Percentiles rank a stretch among this genome's conserved stretches.
Evolutionary conservation across 148 eudicot species (phyloP).

Genomic region (Limonium bicolor): DNA sequence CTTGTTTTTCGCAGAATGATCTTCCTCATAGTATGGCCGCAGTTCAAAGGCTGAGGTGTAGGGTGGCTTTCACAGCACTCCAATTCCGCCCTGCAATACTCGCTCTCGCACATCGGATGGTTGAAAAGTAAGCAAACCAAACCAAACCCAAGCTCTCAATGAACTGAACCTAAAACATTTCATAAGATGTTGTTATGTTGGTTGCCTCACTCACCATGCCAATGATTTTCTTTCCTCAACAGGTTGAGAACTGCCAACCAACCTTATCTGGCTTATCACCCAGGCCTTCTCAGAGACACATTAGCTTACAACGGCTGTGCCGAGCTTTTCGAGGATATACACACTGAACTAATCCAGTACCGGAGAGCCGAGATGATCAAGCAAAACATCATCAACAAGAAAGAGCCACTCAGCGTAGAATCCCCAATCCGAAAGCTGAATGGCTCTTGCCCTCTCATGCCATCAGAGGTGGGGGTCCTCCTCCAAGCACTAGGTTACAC

Average conservation of each 20-base stretch:
- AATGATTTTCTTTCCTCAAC: slow-evolving; percentile 8
- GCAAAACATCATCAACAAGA: slow-evolving; percentile 49
- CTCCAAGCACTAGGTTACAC: slow-evolving; percentile 94
- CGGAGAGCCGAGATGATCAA: slow-evolving; percentile 79
- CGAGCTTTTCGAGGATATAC: slow-evolving; percentile 92
- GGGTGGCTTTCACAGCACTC: slow-evolving; percentile 86
- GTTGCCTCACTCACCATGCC: not conserved
- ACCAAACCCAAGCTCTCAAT: not conserved
- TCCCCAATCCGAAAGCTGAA: slow-evolving; percentile 50
- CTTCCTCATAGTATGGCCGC: slow-evolving; percentile 69
- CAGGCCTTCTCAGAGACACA: slow-evolving; percentile 75
- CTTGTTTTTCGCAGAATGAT: slow-evolving; percentile 32
- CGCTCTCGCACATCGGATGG: slow-evolving; percentile 49
- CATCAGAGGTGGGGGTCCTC: slow-evolving; percentile 79
- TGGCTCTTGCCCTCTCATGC: slow-evolving; percentile 93
- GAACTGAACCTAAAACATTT: not conserved
- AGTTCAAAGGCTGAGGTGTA: slow-evolving; percentile 90
- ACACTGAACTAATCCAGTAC: slow-evolving; percentile 82
- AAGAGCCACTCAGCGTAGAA: slow-evolving; percentile 53
- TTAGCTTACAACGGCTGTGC: slow-evolving; percentile 94
- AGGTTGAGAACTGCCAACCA: slow-evolving; percentile 74
- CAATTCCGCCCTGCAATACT: slow-evolving; percentile 64
- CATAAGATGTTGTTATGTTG: not conserved
- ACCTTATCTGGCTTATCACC: slow-evolving; percentile 78
- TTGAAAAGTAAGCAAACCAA: slow-evolving; percentile 46